Percentiles rank a stretch among this genome's conserved stretches.
phyloP scores from a whole-genome alignment of 2,329 filamentous ascomycete species.

The Cyphellophora attinorum region DNA sequence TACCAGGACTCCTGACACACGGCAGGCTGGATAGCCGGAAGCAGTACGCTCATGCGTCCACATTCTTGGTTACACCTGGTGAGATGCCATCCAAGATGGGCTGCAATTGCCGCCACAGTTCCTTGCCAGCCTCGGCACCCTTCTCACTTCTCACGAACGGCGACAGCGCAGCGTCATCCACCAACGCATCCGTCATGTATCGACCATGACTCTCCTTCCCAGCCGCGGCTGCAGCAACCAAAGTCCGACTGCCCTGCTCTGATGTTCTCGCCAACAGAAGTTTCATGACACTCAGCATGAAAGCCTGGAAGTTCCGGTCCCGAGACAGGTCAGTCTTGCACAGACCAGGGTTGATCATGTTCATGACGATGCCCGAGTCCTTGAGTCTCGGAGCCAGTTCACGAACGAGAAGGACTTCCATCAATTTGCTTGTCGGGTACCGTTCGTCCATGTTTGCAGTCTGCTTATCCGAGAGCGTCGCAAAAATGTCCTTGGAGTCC shows the following conservation, averaged over 20 bases:
- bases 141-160: too few species aligned
- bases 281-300: conserved; percentile 21
- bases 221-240: conserved; percentile 21
- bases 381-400: conserved; percentile 14
- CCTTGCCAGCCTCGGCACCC: too few species aligned
- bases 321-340: conserved; percentile 40
- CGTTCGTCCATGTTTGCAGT: conserved; percentile 29
- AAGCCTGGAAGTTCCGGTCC: conserved; percentile 19
- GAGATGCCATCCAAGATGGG: too few species aligned
- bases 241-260: conserved; percentile 23
- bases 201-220: conserved; percentile 22
- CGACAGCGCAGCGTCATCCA: too few species aligned
- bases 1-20: too few species aligned
- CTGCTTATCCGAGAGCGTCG: conserved; percentile 25
- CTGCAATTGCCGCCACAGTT: too few species aligned
- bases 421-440: conserved; percentile 38
- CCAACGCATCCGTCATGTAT: background rate
- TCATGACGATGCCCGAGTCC: conserved; percentile 34
- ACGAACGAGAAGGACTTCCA: conserved; percentile 37
- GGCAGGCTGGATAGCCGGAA: too few species aligned
- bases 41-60: too few species aligned
- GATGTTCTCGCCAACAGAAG: conserved; percentile 27
- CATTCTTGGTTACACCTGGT: too few species aligned
- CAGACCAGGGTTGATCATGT: conserved; percentile 43
- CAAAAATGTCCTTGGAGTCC: conserved; percentile 26